These are phyloP conservation scores for Aspergillus saccharolyticus DNA, from an alignment of 495 filamentous ascomycete genomes.

Conservation along the genomic window DNA sequence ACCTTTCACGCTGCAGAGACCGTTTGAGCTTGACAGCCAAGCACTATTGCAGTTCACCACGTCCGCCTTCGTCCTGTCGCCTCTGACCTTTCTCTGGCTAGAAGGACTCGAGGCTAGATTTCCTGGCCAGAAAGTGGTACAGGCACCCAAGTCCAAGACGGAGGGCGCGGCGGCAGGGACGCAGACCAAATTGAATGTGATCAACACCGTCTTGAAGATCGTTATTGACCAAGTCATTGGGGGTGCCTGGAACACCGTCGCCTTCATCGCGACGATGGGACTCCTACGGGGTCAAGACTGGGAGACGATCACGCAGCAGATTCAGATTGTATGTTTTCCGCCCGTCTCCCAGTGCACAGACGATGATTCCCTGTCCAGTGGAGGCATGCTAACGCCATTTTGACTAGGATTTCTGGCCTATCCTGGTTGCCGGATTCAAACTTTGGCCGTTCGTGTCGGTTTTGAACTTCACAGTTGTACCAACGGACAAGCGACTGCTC, in stretches of 20 bases:
- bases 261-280: constrained; percentile 57
- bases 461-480: constrained; percentile 69
- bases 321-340: constrained; percentile 29
- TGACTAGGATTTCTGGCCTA: constrained; percentile 55
- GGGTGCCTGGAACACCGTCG: constrained; percentile 65
- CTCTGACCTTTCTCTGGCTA: constrained; percentile 79
- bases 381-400: constrained; percentile 1
- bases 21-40: constrained; percentile 47
- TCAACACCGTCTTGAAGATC: constrained; percentile 71
- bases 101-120: constrained; percentile 46
- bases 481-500: constrained; percentile 62
- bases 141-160: constrained; percentile 7
- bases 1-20: constrained; percentile 13
- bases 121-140: constrained; percentile 32
- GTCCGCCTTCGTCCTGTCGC: constrained; percentile 63
- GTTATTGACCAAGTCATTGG: constrained; percentile 72
- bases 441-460: constrained; percentile 78
- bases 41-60: constrained; percentile 69
- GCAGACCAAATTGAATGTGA: constrained; percentile 48
- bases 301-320: constrained; percentile 22
- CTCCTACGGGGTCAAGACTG: constrained; percentile 35
- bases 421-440: constrained; percentile 67
- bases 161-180: constrained; percentile 17
- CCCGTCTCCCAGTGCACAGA: background rate
- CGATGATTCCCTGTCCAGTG: background rate